Conservation (phyloP, 257 asterid genomes). For the Mitragyna speciosa region DNA sequence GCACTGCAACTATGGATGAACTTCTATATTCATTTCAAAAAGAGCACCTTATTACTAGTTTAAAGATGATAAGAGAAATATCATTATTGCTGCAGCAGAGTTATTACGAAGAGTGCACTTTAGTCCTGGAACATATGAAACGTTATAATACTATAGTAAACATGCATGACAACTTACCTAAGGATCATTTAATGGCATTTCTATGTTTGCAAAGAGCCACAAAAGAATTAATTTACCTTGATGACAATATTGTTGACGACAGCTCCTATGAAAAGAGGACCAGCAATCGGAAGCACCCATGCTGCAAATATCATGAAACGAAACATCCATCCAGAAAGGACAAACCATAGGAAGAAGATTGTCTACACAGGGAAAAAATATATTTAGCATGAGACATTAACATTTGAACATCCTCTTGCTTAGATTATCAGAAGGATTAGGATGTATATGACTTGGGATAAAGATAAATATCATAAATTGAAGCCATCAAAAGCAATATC, state of each 20-base stretch:
- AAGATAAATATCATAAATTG: conserved; percentile 1
- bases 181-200: neutral
- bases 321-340: conserved; percentile 95
- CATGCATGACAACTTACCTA: neutral
- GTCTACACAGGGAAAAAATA: conserved; percentile 55
- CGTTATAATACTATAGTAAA: neutral
- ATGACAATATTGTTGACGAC: conserved; percentile 87
- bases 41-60: neutral
- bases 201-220: neutral
- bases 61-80: neutral
- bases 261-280: conserved; percentile 86
- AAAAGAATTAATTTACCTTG: conserved; percentile 51
- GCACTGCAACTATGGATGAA: neutral
- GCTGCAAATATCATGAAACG: conserved; percentile 73
- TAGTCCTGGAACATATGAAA: neutral
- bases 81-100: neutral
- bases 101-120: neutral
- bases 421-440: neutral
- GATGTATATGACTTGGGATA: neutral
- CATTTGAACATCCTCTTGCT: neutral
- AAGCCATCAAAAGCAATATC: conserved; percentile 5
- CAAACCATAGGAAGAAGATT: conserved; percentile 92
- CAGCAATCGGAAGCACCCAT: conserved; percentile 94
- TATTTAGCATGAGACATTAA: neutral
- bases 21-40: neutral